A percentile compares a stretch with the other conserved stretches of the same genome.
These are phyloP conservation scores for Gelatoporia subvermispora DNA, from an alignment of 768 basidiomycete genomes.

Conservation along the genomic window DNA sequence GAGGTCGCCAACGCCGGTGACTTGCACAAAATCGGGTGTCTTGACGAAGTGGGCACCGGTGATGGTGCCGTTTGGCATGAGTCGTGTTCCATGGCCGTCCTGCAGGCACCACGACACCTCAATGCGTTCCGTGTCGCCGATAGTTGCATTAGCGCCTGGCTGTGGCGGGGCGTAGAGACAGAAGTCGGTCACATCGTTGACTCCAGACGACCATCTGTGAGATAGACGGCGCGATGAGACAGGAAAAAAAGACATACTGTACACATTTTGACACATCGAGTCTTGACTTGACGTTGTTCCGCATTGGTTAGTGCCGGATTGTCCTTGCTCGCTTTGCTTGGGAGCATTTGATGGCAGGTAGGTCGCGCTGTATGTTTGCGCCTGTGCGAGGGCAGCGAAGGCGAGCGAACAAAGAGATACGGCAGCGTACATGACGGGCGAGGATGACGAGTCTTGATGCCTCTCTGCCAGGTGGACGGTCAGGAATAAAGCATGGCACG, in stretches of 20 bases:
- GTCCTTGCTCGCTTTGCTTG: slow-evolving; percentile 48
- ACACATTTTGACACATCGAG: slow-evolving; percentile 65
- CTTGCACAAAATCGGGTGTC: slow-evolving; percentile 72
- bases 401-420: slow-evolving; percentile 9
- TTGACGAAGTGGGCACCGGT: slow-evolving; percentile 62
- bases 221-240: background rate
- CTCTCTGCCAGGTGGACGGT: background rate
- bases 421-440: slow-evolving; percentile 1
- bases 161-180: slow-evolving; percentile 49
- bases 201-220: background rate
- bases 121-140: slow-evolving; percentile 56
- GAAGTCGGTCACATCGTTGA: slow-evolving; percentile 54
- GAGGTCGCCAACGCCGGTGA: slow-evolving; percentile 64
- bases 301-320: slow-evolving; percentile 63
- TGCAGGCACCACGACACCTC: slow-evolving; percentile 53
- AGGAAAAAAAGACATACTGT: slow-evolving; percentile 34
- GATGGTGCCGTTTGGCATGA: slow-evolving; percentile 72
- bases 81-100: slow-evolving; percentile 53
- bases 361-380: slow-evolving; percentile 38
- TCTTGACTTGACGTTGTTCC: slow-evolving; percentile 48
- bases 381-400: slow-evolving; percentile 15
- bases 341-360: slow-evolving; percentile 47
- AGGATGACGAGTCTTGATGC: background rate
- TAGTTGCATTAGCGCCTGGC: slow-evolving; percentile 44
- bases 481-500: background rate